phyloP scores from a whole-genome alignment of 2,329 filamentous ascomycete species.

The Ascochyta fabae region DNA sequence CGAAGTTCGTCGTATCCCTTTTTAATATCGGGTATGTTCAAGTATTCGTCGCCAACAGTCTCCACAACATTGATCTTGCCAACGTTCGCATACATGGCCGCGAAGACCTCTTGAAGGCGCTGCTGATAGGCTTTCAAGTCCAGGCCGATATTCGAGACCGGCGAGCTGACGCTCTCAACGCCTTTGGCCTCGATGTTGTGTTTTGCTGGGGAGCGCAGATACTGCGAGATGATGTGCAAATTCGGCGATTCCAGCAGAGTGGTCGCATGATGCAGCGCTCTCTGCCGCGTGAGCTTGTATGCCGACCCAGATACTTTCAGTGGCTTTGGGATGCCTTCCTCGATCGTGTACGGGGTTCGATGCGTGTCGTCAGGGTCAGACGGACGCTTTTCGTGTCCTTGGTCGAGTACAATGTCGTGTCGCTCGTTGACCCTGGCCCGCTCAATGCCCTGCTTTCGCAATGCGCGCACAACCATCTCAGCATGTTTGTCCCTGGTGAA shows the following conservation, averaged over 20 bases:
- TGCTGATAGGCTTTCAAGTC: conserved; percentile 53
- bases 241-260: conserved; percentile 82
- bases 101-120: conserved; percentile 65
- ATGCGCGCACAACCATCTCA: conserved; percentile 88
- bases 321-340: conserved; percentile 41
- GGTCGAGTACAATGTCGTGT: conserved; percentile 87
- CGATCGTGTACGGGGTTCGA: conserved; percentile 51
- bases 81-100: conserved; percentile 64
- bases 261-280: conserved; percentile 91
- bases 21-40: conserved; percentile 61
- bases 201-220: conserved; percentile 80
- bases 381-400: conserved; percentile 41
- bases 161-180: conserved; percentile 88
- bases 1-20: conserved; percentile 69
- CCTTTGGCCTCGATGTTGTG: conserved; percentile 80
- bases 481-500: conserved; percentile 90
- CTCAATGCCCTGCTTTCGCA: conserved; percentile 65
- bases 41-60: conserved; percentile 61
- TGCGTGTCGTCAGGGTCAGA: conserved; percentile 51
- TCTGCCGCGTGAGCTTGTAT: conserved; percentile 84
- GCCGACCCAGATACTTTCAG: conserved; percentile 91
- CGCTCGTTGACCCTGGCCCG: conserved; percentile 81
- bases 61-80: conserved; percentile 49
- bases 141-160: conserved; percentile 78
- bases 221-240: conserved; percentile 69